Conservation (phyloP, 768 basidiomycete genomes). For the Suillus paluster region DNA sequence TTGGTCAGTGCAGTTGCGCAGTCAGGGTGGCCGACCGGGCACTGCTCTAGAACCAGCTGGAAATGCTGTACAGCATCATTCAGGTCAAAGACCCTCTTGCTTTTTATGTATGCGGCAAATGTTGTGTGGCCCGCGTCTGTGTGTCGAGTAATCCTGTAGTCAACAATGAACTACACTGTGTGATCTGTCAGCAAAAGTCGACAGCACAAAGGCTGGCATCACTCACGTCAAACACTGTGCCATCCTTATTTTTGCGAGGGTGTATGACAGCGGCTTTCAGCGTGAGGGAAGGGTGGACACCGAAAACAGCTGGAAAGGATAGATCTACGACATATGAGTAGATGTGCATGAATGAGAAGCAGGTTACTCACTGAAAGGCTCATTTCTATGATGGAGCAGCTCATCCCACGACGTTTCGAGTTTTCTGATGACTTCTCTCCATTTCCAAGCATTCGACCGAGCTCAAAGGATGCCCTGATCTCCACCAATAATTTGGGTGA, state of each 20-base stretch:
- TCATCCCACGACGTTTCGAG: not conserved
- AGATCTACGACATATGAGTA: not conserved
- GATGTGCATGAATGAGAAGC: not conserved
- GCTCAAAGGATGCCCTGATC: not conserved
- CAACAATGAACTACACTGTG: not conserved
- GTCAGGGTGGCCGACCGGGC: constrained; percentile 12
- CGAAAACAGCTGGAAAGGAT: not conserved
- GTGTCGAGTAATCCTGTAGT: not conserved
- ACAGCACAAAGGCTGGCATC: not conserved
- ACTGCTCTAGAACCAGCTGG: constrained; percentile 6
- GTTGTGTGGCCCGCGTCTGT: not conserved
- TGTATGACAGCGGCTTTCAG: not conserved
- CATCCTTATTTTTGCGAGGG: not conserved
- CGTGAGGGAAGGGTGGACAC: not conserved
- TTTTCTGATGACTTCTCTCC: not conserved
- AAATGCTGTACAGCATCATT: not conserved
- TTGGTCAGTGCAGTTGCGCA: constrained; percentile 10
- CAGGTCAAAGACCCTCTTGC: not conserved
- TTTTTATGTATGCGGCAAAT: not conserved
- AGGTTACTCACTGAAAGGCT: not conserved
- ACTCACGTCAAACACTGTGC: not conserved
- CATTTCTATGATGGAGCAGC: not conserved
- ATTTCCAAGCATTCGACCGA: not conserved
- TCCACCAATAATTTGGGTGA: not conserved
- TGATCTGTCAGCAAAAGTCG: not conserved